Evolutionary conservation across 306 rosid genomes (phyloP).

Genomic region (Fagus sylvatica): DNA sequence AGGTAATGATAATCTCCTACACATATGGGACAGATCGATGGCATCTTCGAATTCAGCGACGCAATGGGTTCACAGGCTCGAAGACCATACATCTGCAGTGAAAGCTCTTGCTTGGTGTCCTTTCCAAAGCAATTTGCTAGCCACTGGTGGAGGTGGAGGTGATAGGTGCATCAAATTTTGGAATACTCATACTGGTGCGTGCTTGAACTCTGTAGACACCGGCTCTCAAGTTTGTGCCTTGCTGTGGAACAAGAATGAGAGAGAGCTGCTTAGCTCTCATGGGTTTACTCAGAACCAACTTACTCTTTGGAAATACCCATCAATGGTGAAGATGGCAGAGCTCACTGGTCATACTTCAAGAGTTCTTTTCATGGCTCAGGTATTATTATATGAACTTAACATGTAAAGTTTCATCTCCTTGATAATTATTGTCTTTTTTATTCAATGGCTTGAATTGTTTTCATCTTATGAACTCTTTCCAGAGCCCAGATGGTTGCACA

Average conservation of each 20-base stretch:
- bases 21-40: conserved; percentile 50
- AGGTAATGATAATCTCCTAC: conserved; percentile 53
- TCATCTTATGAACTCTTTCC: not conserved
- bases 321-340: conserved; percentile 79
- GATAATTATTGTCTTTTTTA: not conserved
- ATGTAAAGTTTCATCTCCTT: not conserved
- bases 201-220: conserved; percentile 59
- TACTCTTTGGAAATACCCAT: conserved; percentile 90
- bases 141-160: conserved; percentile 52
- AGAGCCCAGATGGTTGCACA: conserved; percentile 51
- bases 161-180: conserved; percentile 54
- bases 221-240: conserved; percentile 60
- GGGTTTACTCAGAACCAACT: conserved; percentile 73
- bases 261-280: conserved; percentile 85
- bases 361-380: conserved; percentile 62
- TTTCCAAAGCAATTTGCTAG: conserved; percentile 58
- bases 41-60: conserved; percentile 53
- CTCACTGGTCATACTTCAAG: conserved; percentile 81
- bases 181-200: conserved; percentile 61
- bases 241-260: conserved; percentile 63
- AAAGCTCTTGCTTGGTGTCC: conserved; percentile 85
- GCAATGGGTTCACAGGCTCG: conserved; percentile 60
- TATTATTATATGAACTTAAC: not conserved
- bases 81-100: conserved; percentile 54
- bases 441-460: not conserved